Evolutionary conservation across 2,329 filamentous ascomycete genomes (phyloP), one percentile per base, ranked within the genome.

Genomic region (Meredithiella fracta): DNA sequence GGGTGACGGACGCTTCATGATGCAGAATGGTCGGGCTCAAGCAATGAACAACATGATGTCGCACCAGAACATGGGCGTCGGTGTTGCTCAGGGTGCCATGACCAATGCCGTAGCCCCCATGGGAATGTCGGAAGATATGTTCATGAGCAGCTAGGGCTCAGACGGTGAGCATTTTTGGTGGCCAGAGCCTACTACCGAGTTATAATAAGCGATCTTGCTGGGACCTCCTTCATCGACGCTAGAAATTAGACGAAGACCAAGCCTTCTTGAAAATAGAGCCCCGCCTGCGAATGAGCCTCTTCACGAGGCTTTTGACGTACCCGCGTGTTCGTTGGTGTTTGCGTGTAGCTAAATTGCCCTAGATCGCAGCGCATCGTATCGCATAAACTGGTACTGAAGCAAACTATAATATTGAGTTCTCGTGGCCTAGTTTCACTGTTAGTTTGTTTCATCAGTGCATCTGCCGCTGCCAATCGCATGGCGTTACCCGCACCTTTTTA

Each of bases 101-200:
- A 61, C 63, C n/a, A 63, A 70, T 63, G 67, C 74, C 63, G 73
- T 75, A 65, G 69, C 72, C 57, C 69, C 70, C 3, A 47, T 52
- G 31, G 68, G 73, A 37, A 68, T 70, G 50, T 67, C 68, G 42
- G 74, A 77, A 56, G 66, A 69, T 40, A 75, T 78, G 72, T 78
- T 74, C 62, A 72, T 76, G 69, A 73, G 75, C 60, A 5, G 49
- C 25, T 51, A 75, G 65, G 64, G 53, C 59, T 7, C 22, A 52
- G 15, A 9, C 6, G 22, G 34, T 47, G 26, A 23, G 7, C 25
- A 20, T 26, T 9, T 53, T 29, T 49, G 26, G 38, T 49, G 20
- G 26, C 47, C 20, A 22, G 40, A 22, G 14, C 40, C 40, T 17
- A 44, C 40, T 17, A 44, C 11, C 17, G 17, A 44, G n/a, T 11